Percentiles rank a stretch among this genome's conserved stretches.
Conservation (phyloP, 2,329 filamentous ascomycete genomes). For the Ramularia endophylla region DNA sequence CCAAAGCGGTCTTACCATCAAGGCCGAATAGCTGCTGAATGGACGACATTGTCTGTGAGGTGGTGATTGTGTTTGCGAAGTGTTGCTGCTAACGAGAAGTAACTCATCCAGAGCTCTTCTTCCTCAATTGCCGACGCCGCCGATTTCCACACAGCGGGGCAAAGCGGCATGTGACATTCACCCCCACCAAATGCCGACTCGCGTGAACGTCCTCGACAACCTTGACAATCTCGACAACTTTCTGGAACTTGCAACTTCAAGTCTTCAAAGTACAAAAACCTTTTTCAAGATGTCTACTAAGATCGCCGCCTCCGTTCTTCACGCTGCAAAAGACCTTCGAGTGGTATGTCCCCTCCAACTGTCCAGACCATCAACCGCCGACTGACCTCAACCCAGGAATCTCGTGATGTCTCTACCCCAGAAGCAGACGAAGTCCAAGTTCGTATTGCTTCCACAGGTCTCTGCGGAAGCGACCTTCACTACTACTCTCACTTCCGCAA, state of each 20-base stretch:
- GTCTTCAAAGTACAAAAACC: no score
- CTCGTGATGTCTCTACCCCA: slow-evolving; percentile 43
- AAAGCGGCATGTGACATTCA: no score
- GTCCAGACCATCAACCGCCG: no score
- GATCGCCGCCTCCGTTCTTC: slow-evolving; percentile 51
- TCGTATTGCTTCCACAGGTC: slow-evolving; percentile 58
- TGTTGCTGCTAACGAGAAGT: no score
- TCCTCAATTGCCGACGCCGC: no score
- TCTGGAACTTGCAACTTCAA: slow-evolving; percentile 1
- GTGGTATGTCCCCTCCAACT: slow-evolving; percentile 40
- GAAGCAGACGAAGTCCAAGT: slow-evolving; percentile 55
- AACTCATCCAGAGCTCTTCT: no score
- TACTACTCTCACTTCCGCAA: slow-evolving; percentile 87
- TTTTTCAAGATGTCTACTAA: slow-evolving; percentile 20
- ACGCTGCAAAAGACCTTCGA: slow-evolving; percentile 55
- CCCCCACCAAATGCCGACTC: slow-evolving; percentile 11
- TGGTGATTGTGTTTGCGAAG: no score
- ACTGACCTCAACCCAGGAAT: no score
- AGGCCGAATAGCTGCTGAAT: slow-evolving; percentile 44
- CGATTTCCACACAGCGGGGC: no score
- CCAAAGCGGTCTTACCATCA: slow-evolving; percentile 44
- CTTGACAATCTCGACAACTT: background rate
- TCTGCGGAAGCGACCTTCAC: slow-evolving; percentile 69
- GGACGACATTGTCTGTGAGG: slow-evolving; percentile 28
- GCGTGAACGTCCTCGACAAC: slow-evolving; percentile 4